phyloP scores from a whole-genome alignment of 2,329 filamentous ascomycete species.

The Colletotrichum truncatum region DNA sequence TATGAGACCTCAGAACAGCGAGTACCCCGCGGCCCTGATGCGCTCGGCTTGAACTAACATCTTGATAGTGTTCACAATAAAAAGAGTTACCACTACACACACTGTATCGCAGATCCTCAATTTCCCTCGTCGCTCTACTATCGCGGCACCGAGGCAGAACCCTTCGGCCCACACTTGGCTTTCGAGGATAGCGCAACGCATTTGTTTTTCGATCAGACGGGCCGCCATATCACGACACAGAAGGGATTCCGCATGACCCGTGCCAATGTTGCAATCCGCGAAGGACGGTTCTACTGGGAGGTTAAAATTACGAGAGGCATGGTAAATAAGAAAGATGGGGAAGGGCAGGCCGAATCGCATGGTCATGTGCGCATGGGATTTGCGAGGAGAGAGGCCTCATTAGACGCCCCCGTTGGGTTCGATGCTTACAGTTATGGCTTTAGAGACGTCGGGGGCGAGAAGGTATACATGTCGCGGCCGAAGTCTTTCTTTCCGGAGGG shows the following conservation, averaged over 20 bases:
- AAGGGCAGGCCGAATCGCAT: conserved; percentile 56
- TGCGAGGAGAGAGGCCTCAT: conserved; percentile 80
- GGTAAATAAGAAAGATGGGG: conserved; percentile 50
- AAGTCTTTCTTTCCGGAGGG: conserved; percentile 85
- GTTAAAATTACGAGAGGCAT: conserved; percentile 87
- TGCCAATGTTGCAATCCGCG: conserved; percentile 88
- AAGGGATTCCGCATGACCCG: conserved; percentile 93
- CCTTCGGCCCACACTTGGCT: conserved; percentile 85
- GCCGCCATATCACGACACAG: conserved; percentile 83
- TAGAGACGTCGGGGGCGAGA: conserved; percentile 88
- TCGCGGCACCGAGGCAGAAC: conserved; percentile 85
- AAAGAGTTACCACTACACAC: conserved; percentile 85
- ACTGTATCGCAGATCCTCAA: conserved; percentile 87
- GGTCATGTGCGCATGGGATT: conserved; percentile 87
- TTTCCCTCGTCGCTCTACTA: conserved; percentile 92
- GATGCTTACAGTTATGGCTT: conserved; percentile 95
- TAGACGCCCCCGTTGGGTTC: conserved; percentile 86
- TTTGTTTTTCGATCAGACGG: conserved; percentile 82
- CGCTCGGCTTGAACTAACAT: background rate
- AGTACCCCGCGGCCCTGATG: conserved; percentile 38
- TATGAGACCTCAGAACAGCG: conserved; percentile 73
- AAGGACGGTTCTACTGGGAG: conserved; percentile 95
- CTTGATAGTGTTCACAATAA: conserved; percentile 66
- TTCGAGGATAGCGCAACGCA: conserved; percentile 91
- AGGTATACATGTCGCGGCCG: conserved; percentile 92